Evolutionary conservation across 2,329 filamentous ascomycete genomes (phyloP).

Genomic region (Pleomassaria siparia): DNA sequence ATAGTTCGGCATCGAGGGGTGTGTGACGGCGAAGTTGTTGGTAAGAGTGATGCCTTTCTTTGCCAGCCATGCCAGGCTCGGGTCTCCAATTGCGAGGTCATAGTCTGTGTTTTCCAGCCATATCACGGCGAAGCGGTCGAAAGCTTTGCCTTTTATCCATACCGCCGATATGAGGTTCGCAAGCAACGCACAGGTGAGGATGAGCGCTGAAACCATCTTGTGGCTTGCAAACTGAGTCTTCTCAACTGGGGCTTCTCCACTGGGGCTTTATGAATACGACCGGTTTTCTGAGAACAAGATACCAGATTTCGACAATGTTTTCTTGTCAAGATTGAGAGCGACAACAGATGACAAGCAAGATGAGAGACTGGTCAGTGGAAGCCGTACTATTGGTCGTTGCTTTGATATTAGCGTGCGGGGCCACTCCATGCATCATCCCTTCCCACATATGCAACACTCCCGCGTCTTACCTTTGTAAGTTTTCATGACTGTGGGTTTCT

Average conservation of each 20-base stretch:
- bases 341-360: too few species aligned
- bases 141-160: slow-evolving; percentile 68
- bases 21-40: slow-evolving; percentile 61
- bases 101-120: slow-evolving; percentile 79
- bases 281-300: too few species aligned
- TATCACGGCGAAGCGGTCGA: slow-evolving; percentile 71
- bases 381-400: not conserved
- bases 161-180: slow-evolving; percentile 45
- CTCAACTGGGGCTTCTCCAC: not conserved
- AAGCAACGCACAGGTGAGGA: slow-evolving; percentile 11
- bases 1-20: slow-evolving; percentile 76
- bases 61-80: slow-evolving; percentile 61
- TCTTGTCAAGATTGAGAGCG: not conserved
- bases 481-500: too few species aligned
- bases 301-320: too few species aligned
- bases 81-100: slow-evolving; percentile 63
- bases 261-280: too few species aligned
- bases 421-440: too few species aligned
- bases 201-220: slow-evolving; percentile 5
- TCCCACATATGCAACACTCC: too few species aligned
- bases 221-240: not conserved
- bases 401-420: not conserved
- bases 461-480: too few species aligned
- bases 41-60: slow-evolving; percentile 63
- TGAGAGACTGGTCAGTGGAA: not conserved